Conservation (phyloP, 2,329 filamentous ascomycete genomes). For the Parasarocladium wereldwijsianum region DNA sequence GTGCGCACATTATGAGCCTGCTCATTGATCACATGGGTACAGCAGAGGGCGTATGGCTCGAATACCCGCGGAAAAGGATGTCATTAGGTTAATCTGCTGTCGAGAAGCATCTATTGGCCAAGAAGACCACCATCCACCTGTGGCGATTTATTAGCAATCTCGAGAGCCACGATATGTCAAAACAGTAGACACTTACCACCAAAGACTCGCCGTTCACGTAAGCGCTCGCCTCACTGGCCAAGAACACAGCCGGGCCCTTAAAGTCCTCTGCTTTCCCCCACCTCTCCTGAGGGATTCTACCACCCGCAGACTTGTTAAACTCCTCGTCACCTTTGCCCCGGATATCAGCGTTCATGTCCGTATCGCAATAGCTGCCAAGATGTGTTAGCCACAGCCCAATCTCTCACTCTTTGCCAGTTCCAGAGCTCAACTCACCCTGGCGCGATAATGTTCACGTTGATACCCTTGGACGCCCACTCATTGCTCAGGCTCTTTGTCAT, state of each 20-base stretch:
- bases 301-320: slow-evolving; percentile 36
- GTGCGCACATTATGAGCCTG: slow-evolving; percentile 15
- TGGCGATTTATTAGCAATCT: background rate
- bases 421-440: slow-evolving; percentile 13
- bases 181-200: background rate
- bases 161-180: too few relatives aligned
- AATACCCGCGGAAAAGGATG: slow-evolving; percentile 2
- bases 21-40: slow-evolving; percentile 14
- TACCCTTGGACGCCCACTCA: background rate
- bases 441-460: slow-evolving; percentile 29
- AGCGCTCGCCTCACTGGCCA: slow-evolving; percentile 38
- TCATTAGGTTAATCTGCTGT: background rate
- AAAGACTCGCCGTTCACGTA: slow-evolving; percentile 38
- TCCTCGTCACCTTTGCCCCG: slow-evolving; percentile 27
- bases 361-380: slow-evolving; percentile 25
- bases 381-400: background rate
- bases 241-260: slow-evolving; percentile 39
- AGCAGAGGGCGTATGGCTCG: slow-evolving; percentile 15
- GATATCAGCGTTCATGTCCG: slow-evolving; percentile 30
- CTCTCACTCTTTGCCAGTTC: slow-evolving; percentile 1
- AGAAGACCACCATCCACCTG: background rate
- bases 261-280: slow-evolving; percentile 42
- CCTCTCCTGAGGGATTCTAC: slow-evolving; percentile 35
- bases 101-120: background rate
- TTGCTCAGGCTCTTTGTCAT: background rate